Conservation (phyloP, 2,329 filamentous ascomycete genomes). For the Zarea fungicola region DNA sequence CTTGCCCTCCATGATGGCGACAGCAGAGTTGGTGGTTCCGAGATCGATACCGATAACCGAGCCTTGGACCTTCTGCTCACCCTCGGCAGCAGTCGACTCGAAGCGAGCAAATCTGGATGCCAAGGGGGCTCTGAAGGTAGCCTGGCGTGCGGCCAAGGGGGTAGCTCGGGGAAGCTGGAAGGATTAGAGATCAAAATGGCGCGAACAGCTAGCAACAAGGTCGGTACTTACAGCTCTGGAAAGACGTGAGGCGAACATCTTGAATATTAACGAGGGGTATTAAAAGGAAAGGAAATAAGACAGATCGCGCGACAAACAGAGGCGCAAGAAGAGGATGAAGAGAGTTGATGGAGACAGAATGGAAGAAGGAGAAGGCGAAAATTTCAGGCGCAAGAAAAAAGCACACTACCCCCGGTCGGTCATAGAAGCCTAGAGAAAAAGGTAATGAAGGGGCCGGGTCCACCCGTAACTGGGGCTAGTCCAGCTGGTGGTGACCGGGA, state of each 20-base stretch:
- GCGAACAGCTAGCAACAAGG: constrained; percentile 8
- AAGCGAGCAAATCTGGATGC: constrained; percentile 71
- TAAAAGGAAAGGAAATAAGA: constrained; percentile 27
- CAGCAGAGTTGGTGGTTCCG: constrained; percentile 96
- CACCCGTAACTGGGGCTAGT: constrained; percentile 19
- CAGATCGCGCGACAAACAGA: constrained; percentile 22
- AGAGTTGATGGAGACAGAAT: constrained; percentile 17
- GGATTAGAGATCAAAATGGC: constrained; percentile 12
- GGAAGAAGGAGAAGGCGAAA: constrained; percentile 24
- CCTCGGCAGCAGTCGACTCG: constrained; percentile 55
- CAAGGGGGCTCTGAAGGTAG: constrained; percentile 63
- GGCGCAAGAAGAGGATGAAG: constrained; percentile 20
- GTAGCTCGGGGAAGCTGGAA: constrained; percentile 71
- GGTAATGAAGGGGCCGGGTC: constrained; percentile 26
- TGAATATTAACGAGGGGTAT: constrained; percentile 37
- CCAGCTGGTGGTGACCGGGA: no score
- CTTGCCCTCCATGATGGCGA: constrained; percentile 97
- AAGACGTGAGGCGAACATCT: constrained; percentile 68
- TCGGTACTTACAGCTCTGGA: constrained; percentile 66
- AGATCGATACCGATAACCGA: constrained; percentile 97
- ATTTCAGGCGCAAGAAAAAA: constrained; percentile 34
- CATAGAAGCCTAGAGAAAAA: constrained; percentile 41
- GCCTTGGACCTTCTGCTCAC: constrained; percentile 82
- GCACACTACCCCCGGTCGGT: constrained; percentile 25
- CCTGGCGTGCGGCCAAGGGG: constrained; percentile 62